These are phyloP conservation scores for Paracoccidioides lutzii DNA, from an alignment of 2,329 filamentous ascomycete genomes.

Conservation along the genomic window DNA sequence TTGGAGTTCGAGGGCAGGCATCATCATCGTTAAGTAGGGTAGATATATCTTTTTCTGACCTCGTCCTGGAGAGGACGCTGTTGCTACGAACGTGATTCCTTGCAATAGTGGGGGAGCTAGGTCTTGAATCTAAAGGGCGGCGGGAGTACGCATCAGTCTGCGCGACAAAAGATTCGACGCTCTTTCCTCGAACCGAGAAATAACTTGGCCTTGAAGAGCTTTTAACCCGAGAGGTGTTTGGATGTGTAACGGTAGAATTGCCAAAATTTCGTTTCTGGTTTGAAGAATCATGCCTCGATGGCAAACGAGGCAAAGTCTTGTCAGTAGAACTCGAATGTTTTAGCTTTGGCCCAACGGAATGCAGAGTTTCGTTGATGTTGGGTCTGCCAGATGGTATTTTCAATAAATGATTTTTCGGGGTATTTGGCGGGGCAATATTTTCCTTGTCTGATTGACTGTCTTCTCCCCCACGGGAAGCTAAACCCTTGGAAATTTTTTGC, in stretches of 20 bases:
- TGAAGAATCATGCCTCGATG: background rate
- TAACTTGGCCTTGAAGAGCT: constrained; percentile 17
- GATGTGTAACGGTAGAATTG: constrained; percentile 12
- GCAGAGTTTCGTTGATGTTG: constrained; percentile 7
- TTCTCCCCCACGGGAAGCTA: constrained; percentile 5
- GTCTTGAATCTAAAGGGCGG: constrained; percentile 22
- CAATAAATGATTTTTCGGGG: constrained; percentile 6
- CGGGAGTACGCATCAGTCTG: constrained; percentile 33
- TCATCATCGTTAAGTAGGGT: constrained; percentile 21
- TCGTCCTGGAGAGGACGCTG: constrained; percentile 31
- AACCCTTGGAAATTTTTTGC: constrained; percentile 13
- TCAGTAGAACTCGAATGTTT: constrained; percentile 5
- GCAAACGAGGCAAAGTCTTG: constrained; percentile 2
- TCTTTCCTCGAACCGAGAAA: constrained; percentile 27
- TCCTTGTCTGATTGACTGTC: constrained; percentile 14
- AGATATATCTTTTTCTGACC: constrained; percentile 29
- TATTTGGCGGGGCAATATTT: constrained; percentile 12
- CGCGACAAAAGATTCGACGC: constrained; percentile 27
- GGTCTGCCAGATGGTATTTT: constrained; percentile 6
- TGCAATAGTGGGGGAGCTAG: constrained; percentile 27
- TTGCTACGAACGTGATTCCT: constrained; percentile 31
- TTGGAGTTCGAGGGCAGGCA: constrained; percentile 13
- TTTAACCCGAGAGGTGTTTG: constrained; percentile 12
- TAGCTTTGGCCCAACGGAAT: constrained; percentile 1
- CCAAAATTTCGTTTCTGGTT: background rate